Percentiles rank a stretch among this genome's conserved stretches.
phyloP scores from a whole-genome alignment of 2,329 filamentous ascomycete genomes.

The Cadophora luteo-olivacea region DNA sequence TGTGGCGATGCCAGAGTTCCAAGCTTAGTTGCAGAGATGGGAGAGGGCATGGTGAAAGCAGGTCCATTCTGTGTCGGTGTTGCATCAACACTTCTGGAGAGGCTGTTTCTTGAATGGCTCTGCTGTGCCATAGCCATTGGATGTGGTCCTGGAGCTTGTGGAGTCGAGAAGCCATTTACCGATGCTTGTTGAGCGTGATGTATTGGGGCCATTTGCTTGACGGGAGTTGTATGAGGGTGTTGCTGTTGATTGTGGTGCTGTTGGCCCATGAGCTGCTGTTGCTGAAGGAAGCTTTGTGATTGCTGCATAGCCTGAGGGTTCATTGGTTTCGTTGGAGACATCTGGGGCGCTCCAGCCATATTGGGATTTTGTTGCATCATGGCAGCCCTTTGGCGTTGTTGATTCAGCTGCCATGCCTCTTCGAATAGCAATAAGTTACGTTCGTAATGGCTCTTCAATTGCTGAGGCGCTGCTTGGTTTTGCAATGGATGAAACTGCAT shows the following conservation, averaged over 20 bases:
- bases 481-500: conserved; percentile 68
- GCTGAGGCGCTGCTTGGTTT: conserved; percentile 68
- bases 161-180: conserved; percentile 57
- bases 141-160: conserved; percentile 49
- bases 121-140: conserved; percentile 50
- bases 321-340: conserved; percentile 49
- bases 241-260: conserved; percentile 52
- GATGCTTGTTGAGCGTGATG: conserved; percentile 53
- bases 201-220: conserved; percentile 53
- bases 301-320: conserved; percentile 57
- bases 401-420: conserved; percentile 65
- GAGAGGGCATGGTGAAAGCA: conserved; percentile 56
- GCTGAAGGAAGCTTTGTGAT: conserved; percentile 60
- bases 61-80: conserved; percentile 43
- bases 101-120: conserved; percentile 56
- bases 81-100: conserved; percentile 58
- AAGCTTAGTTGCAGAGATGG: conserved; percentile 46
- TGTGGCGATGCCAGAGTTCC: conserved; percentile 39
- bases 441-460: conserved; percentile 78
- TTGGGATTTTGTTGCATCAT: conserved; percentile 40
- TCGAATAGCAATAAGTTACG: conserved; percentile 81
- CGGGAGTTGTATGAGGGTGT: conserved; percentile 52
- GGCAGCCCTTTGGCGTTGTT: conserved; percentile 51
- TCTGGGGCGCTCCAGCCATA: conserved; percentile 48
- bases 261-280: conserved; percentile 51